Conservation (phyloP, 2,329 filamentous ascomycete genomes). For the Aspergillus neotritici region DNA sequence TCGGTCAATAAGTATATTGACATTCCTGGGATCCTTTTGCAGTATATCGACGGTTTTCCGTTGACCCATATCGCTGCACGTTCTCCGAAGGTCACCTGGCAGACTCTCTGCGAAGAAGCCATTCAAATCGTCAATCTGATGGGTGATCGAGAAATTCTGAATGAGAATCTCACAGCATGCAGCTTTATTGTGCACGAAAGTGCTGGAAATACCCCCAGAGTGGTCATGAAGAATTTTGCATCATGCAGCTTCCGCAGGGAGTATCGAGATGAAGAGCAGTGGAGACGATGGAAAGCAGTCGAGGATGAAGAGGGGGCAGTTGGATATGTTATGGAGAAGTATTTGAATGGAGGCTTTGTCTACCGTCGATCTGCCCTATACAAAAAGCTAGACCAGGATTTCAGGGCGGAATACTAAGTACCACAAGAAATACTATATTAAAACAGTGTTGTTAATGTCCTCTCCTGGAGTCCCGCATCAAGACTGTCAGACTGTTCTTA, state of each 20-base stretch:
- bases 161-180: conserved; percentile 15
- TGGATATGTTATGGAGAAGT: conserved; percentile 12
- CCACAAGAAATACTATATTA: no score
- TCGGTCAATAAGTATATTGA: conserved; percentile 4
- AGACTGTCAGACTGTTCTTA: no score
- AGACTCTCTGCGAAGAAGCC: conserved; percentile 18
- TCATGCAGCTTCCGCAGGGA: conserved; percentile 12
- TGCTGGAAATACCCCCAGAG: conserved; percentile 5
- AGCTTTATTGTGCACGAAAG: conserved; percentile 14
- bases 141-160: conserved; percentile 13
- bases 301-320: conserved; percentile 18
- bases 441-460: no score
- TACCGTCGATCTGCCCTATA: conserved; percentile 12
- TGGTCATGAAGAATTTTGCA: conserved; percentile 13
- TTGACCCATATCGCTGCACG: conserved; percentile 10
- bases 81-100: conserved; percentile 11
- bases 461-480: no score
- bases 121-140: conserved; percentile 13
- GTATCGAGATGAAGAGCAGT: conserved; percentile 11
- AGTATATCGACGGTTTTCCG: conserved; percentile 13
- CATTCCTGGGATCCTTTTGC: conserved; percentile 13
- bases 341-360: conserved; percentile 13
- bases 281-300: conserved; percentile 8
- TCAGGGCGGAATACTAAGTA: no score
- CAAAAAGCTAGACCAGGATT: no score